These are phyloP conservation scores for Omphalea diandra DNA, from an alignment of 441 rosid species.

Conservation along the genomic window DNA sequence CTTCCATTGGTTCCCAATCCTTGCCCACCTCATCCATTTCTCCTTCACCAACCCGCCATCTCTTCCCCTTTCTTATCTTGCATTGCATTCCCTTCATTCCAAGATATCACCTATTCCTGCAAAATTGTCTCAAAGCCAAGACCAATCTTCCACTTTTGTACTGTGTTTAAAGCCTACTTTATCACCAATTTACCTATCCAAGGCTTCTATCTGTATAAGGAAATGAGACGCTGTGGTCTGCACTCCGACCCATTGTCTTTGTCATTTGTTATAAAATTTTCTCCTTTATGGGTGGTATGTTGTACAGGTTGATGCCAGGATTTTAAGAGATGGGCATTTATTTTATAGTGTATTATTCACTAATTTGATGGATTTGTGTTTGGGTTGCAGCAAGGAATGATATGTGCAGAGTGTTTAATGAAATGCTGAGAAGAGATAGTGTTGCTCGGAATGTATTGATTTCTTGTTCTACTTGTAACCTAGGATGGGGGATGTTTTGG, in stretches of 20 bases:
- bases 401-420: slow-evolving; percentile 71
- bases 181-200: slow-evolving; percentile 43
- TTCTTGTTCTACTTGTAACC: slow-evolving; percentile 62
- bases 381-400: slow-evolving; percentile 29
- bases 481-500: slow-evolving; percentile 47
- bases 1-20: slow-evolving; percentile 61
- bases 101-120: slow-evolving; percentile 42
- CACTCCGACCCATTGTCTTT: slow-evolving; percentile 48
- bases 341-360: slow-evolving; percentile 61
- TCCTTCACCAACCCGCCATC: slow-evolving; percentile 39
- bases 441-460: slow-evolving; percentile 76
- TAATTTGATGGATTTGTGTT: slow-evolving; percentile 63
- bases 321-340: slow-evolving; percentile 57
- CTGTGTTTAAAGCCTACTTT: slow-evolving; percentile 69
- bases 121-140: slow-evolving; percentile 41
- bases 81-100: slow-evolving; percentile 38
- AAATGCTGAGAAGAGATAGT: slow-evolving; percentile 49
- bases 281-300: slow-evolving; percentile 50
- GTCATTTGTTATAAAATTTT: slow-evolving; percentile 48
- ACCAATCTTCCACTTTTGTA: slow-evolving; percentile 57
- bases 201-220: slow-evolving; percentile 48
- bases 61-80: slow-evolving; percentile 60
- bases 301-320: slow-evolving; percentile 60
- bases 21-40: slow-evolving; percentile 53
- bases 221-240: slow-evolving; percentile 40